Evolutionary conservation across 1,139 yeast genomes (phyloP), one percentile per base, ranked within the genome.

Genomic region (Hyphopichia khmerensis): DNA sequence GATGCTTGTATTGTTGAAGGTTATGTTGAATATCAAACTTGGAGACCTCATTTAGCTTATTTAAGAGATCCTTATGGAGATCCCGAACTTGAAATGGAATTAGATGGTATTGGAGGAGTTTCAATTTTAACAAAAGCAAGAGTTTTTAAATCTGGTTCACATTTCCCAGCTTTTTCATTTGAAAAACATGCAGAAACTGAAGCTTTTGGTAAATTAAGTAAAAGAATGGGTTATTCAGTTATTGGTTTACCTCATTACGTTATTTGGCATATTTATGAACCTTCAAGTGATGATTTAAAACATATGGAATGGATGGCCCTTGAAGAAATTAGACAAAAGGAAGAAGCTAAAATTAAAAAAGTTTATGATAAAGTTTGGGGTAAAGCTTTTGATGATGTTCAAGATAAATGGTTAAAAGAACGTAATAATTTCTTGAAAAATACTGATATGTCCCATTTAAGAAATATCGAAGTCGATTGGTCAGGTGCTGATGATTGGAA

Each of bases 291-390:
- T 56, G 96, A 87, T 67, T 72, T 87, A 65, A 85, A 87, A 65
- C 96, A 89, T 60, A 89, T 89, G 96, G 96, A 87, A 60, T 88
- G 96, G 96, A 87, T 89, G 96, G 96, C 95, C 1, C 80, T 87
- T 55, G 96, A 89, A 63, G 96, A 89, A 62, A 82, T 81, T 44
- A 79, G 95, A 50, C 82, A 79, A 55, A 71, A 77, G 48, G 85
- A 80, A 59, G 89, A 86, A 56, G 80, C 79, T 39, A 78, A 80
- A 59, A 71, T 82, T 46, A 78, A 78, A 56, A 82, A 82, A 58
- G 80, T 84, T 43, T 87, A 87, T 62, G 84, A 85, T 51, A 81
- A 81, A 56, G 81, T 83, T 24, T 88, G 93, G 88, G 79, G 74
- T 48, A 75, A 79, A 48, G 96, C 91, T 2, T 88, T 86, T 58